Base-by-base conservation (phyloP, 1,284 basidiomycete species). In the Pulveroboletus sp. region DNA sequence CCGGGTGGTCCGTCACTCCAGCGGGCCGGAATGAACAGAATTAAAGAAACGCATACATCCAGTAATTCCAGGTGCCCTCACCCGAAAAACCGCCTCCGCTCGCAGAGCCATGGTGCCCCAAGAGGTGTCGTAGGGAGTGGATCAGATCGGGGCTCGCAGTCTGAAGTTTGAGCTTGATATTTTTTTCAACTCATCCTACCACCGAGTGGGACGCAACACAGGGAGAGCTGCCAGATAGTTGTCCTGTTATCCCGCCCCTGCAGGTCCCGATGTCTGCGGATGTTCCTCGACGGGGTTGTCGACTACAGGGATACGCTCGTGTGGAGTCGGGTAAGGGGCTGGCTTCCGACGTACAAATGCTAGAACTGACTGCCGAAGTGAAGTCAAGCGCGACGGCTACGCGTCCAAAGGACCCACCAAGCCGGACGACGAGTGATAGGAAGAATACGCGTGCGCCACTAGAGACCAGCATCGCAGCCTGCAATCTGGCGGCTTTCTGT, bases 321-420 rank as follows among this genome's bases (percentile, higher is more conserved):
- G n/a, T 29, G 44, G 6, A 41, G 29, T 32, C 21, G 51, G 26
- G 46, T 50, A 1, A 36, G 44, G 2, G 51, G 11, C 21, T 48
- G 49, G 42, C 2, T 17, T 21, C 36, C 32, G 17, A 16, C n/a
- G 5, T 15, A 17, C 40, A 37, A 42, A 43, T 3, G 37, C n/a
- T 37, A 50, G 50, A 29, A 67, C 21, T 11, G 39, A 46, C n/a
- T 21, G 50, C 53, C 61, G 57, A 29, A 65, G 8, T 7, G 52
- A 54, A 13, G 57, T 39, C 44, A 50, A 63, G 19, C 9, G 33
- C 32, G 11, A 50, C 19, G 6, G 16, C n/a, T 51, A 65, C 39
- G 16, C 48, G 16, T 19, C 48, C 43, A 12, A 50, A 17, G 6
- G 60, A 50, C 24, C 10, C 47, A 19, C 19, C 43, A 12, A 64